These are phyloP conservation scores for Nemania sp. DNA, from an alignment of 2,329 filamentous ascomycete species.

Conservation along the genomic window DNA sequence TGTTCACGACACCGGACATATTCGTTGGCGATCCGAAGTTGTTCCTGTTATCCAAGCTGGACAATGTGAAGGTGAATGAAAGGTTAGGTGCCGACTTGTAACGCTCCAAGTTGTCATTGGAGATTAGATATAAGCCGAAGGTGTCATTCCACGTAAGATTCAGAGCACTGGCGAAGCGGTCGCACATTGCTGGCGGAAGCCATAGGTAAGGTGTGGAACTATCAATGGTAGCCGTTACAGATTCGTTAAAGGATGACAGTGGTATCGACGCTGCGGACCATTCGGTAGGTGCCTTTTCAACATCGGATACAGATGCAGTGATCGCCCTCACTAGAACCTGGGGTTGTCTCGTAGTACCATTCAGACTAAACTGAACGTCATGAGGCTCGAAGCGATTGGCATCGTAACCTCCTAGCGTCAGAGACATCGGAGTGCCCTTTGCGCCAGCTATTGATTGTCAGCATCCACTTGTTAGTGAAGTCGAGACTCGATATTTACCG, in stretches of 20 bases:
- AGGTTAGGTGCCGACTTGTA: conserved; percentile 50
- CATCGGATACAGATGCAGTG: conserved; percentile 44
- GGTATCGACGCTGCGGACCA: conserved; percentile 46
- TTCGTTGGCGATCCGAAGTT: conserved; percentile 54
- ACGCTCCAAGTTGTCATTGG: conserved; percentile 54
- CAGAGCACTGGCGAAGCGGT: conserved; percentile 65
- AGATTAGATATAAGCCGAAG: conserved; percentile 66
- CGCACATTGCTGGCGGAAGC: conserved; percentile 63
- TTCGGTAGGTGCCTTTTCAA: conserved; percentile 37
- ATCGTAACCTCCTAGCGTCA: conserved; percentile 75
- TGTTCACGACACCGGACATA: conserved; percentile 57
- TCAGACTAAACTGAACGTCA: conserved; percentile 61
- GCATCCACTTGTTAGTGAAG: conserved; percentile 28
- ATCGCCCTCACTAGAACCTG: conserved; percentile 64
- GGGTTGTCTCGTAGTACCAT: conserved; percentile 57
- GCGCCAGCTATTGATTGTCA: conserved; percentile 41
- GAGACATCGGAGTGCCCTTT: conserved; percentile 53
- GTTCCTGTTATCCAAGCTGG: conserved; percentile 57
- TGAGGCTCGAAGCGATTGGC: conserved; percentile 63
- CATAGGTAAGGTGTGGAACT: conserved; percentile 67
- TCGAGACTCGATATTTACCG: conserved; percentile 48
- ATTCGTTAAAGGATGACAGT: conserved; percentile 51
- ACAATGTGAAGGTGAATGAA: conserved; percentile 61
- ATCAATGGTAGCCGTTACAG: conserved; percentile 61
- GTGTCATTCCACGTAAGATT: conserved; percentile 67